These are phyloP conservation scores for Apiotrichum akiyoshidainum DNA, from an alignment of 1,284 basidiomycete species.

Conservation along the genomic window DNA sequence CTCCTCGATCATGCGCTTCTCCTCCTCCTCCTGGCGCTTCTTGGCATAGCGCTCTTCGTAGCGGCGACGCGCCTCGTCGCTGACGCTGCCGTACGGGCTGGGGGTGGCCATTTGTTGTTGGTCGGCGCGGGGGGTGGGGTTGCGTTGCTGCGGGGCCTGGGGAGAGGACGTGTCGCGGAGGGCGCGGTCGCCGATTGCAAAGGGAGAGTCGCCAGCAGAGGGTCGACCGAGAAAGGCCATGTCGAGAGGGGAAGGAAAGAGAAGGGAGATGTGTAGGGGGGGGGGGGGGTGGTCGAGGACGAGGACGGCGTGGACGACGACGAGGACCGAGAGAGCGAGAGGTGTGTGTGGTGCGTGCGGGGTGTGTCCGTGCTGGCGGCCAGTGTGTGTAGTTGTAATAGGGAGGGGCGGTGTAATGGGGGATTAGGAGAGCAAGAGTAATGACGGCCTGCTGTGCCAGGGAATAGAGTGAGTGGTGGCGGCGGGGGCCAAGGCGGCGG, in stretches of 20 bases:
- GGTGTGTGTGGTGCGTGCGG: too few species aligned
- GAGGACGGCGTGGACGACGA: neutral
- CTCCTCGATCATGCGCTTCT: conserved; percentile 19
- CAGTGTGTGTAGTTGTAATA: too few species aligned
- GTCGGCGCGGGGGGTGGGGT: conserved; percentile 33
- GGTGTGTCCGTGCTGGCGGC: too few species aligned
- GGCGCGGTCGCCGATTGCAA: conserved; percentile 50
- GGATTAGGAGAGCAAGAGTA: too few species aligned
- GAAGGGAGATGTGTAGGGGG: neutral
- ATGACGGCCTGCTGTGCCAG: too few species aligned
- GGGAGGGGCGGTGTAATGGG: too few species aligned
- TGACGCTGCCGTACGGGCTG: conserved; percentile 39
- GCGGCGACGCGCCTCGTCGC: conserved; percentile 44
- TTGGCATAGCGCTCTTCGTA: conserved; percentile 48
- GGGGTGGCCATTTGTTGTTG: conserved; percentile 33
- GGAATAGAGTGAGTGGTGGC: too few species aligned
- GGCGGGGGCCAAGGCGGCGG: too few species aligned
- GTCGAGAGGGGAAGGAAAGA: neutral
- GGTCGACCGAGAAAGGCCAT: conserved; percentile 47
- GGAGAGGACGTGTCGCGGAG: conserved; percentile 44
- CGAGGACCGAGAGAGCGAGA: too few species aligned
- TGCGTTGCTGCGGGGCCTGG: conserved; percentile 40
- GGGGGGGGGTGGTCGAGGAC: neutral
- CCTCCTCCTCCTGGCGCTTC: conserved; percentile 41
- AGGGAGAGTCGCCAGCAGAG: conserved; percentile 48